Conservation (phyloP, 2,329 filamentous ascomycete genomes). For the Pleoardoris graminearum region DNA sequence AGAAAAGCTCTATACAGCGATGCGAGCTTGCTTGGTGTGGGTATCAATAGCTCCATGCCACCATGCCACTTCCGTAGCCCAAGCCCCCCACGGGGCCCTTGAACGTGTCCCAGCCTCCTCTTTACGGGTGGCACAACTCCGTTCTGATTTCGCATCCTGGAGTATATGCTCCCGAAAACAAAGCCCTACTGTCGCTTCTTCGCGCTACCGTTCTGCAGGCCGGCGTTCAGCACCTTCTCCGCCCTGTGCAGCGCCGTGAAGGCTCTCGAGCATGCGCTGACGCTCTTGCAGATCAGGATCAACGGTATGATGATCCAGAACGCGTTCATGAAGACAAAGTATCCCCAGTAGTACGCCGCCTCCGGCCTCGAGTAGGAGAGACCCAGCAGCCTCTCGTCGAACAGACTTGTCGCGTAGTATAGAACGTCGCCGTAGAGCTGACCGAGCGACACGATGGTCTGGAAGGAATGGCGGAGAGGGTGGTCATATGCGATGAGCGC, state of each 20-base stretch:
- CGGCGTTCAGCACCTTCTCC: slow-evolving; percentile 36
- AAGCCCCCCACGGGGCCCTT: neutral
- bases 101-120: neutral
- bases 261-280: slow-evolving; percentile 37
- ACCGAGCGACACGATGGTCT: slow-evolving; percentile 63
- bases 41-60: neutral
- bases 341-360: slow-evolving; percentile 66
- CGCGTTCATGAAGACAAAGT: slow-evolving; percentile 68
- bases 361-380: slow-evolving; percentile 64
- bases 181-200: slow-evolving; percentile 36
- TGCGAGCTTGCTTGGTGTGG: neutral
- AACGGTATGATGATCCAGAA: slow-evolving; percentile 67
- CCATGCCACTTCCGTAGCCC: neutral
- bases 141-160: too few relatives aligned
- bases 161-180: neutral
- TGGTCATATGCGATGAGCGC: slow-evolving; percentile 58
- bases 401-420: slow-evolving; percentile 66
- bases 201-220: slow-evolving; percentile 26
- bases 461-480: slow-evolving; percentile 62
- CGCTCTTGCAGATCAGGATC: slow-evolving; percentile 41
- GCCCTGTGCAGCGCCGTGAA: slow-evolving; percentile 42
- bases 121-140: neutral
- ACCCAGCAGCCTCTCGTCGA: slow-evolving; percentile 60
- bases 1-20: neutral
- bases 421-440: slow-evolving; percentile 67